Percentiles rank a stretch among this genome's conserved stretches.
phyloP scores from a whole-genome alignment of 306 rosid species.

The Urtica urens region DNA sequence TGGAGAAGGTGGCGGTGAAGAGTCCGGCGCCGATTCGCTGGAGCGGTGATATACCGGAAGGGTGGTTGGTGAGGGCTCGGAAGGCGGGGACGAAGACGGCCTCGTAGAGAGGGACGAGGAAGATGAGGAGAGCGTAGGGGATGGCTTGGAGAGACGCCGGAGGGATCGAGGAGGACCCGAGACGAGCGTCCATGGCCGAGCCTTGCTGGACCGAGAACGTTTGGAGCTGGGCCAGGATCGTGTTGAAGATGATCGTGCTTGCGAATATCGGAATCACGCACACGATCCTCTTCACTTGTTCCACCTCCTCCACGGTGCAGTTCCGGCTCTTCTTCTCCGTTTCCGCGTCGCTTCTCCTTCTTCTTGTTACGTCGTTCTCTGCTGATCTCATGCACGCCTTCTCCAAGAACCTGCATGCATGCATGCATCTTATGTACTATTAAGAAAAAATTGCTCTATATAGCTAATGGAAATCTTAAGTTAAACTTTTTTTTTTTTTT shows the following conservation, averaged over 20 bases:
- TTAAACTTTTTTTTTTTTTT: not conserved
- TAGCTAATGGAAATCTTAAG: not conserved
- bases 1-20: constrained; percentile 53
- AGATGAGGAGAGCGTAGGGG: constrained; percentile 49
- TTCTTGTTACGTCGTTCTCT: constrained; percentile 24
- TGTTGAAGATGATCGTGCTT: constrained; percentile 78
- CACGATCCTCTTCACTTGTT: constrained; percentile 69
- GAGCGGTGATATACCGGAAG: constrained; percentile 71
- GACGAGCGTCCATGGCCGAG: constrained; percentile 30
- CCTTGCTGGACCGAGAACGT: constrained; percentile 85
- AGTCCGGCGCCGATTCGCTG: constrained; percentile 78
- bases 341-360: constrained; percentile 40
- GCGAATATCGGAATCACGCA: constrained; percentile 71
- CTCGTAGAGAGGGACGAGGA: constrained; percentile 63
- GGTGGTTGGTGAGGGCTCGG: constrained; percentile 56
- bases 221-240: constrained; percentile 83
- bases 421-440: not conserved
- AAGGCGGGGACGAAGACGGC: constrained; percentile 62
- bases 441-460: not conserved
- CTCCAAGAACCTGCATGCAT: constrained; percentile 44
- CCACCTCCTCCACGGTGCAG: constrained; percentile 83
- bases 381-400: constrained; percentile 51
- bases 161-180: constrained; percentile 47
- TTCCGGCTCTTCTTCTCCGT: too few relatives aligned
- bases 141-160: constrained; percentile 68